Evolutionary conservation across 2,329 filamentous ascomycete genomes (phyloP).

Genomic region (Coniochaeta ligniaria): DNA sequence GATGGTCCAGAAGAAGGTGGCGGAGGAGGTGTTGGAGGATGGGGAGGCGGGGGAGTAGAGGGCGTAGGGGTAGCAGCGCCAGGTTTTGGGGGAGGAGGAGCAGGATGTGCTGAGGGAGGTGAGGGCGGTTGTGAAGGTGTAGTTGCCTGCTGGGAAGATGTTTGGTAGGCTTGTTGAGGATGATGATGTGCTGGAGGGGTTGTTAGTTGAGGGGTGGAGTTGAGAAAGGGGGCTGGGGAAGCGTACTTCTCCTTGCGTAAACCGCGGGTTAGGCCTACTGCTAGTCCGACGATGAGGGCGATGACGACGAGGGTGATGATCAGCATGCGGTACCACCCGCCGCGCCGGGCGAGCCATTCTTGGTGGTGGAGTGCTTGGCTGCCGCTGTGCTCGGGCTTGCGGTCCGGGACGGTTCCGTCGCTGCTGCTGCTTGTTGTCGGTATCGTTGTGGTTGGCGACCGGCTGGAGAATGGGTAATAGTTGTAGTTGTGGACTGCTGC

Average conservation of each 20-base stretch:
- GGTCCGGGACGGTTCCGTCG: background rate
- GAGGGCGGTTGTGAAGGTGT: constrained; percentile 52
- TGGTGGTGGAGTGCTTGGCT: background rate
- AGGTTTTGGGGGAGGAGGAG: constrained; percentile 49
- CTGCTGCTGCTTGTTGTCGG: background rate
- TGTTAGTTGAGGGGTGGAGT: background rate
- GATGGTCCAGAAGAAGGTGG: constrained; percentile 58
- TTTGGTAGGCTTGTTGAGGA: constrained; percentile 1
- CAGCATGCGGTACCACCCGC: constrained; percentile 25
- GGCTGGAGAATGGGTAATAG: background rate
- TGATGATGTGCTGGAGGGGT: background rate
- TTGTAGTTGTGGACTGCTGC: background rate
- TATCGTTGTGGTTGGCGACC: background rate
- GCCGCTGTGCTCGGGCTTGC: background rate
- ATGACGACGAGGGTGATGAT: constrained; percentile 21
- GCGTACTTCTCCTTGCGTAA: constrained; percentile 26
- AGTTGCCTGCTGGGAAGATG: constrained; percentile 55
- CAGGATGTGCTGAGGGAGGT: constrained; percentile 45
- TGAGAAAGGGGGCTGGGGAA: constrained; percentile 36
- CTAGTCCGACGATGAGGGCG: constrained; percentile 26
- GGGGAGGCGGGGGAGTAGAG: constrained; percentile 35
- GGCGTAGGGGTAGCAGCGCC: constrained; percentile 54
- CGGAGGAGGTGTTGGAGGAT: constrained; percentile 26
- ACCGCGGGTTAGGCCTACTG: constrained; percentile 31
- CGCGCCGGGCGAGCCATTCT: constrained; percentile 13